Percentiles rank a stretch among this genome's conserved stretches.
phyloP scores from a whole-genome alignment of 2,329 filamentous ascomycete genomes.

The Beauveria sp. region DNA sequence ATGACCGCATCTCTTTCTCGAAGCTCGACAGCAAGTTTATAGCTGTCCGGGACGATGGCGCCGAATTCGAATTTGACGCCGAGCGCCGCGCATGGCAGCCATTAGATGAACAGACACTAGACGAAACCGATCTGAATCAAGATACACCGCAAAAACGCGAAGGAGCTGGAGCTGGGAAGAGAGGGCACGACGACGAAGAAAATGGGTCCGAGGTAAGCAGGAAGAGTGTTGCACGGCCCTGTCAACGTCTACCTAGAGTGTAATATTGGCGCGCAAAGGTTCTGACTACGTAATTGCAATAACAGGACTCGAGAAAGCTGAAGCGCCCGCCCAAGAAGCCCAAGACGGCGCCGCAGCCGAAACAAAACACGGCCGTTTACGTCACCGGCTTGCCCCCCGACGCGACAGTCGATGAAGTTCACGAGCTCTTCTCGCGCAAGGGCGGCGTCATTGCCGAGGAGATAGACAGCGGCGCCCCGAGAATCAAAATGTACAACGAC shows the following conservation, averaged over 20 bases:
- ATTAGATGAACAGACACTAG: conserved; percentile 37
- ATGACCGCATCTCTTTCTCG: conserved; percentile 83
- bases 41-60: conserved; percentile 75
- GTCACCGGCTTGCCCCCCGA: conserved; percentile 81
- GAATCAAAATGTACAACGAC: conserved; percentile 89
- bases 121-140: conserved; percentile 22
- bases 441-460: conserved; percentile 91
- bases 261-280: background rate
- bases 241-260: background rate
- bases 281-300: background rate
- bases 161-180: conserved; percentile 25
- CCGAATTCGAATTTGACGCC: conserved; percentile 76
- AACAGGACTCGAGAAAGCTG: conserved; percentile 12
- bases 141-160: background rate
- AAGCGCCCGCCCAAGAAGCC: conserved; percentile 37
- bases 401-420: conserved; percentile 70
- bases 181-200: conserved; percentile 32
- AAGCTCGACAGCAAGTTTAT: conserved; percentile 74
- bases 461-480: conserved; percentile 77
- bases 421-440: conserved; percentile 72
- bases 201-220: conserved; percentile 37
- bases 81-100: conserved; percentile 68
- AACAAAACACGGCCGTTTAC: conserved; percentile 84
- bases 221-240: background rate
- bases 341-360: conserved; percentile 41